These are phyloP conservation scores for Scheffersomyces stambukii DNA, from an alignment of 1,139 yeast species.

Conservation along the genomic window DNA sequence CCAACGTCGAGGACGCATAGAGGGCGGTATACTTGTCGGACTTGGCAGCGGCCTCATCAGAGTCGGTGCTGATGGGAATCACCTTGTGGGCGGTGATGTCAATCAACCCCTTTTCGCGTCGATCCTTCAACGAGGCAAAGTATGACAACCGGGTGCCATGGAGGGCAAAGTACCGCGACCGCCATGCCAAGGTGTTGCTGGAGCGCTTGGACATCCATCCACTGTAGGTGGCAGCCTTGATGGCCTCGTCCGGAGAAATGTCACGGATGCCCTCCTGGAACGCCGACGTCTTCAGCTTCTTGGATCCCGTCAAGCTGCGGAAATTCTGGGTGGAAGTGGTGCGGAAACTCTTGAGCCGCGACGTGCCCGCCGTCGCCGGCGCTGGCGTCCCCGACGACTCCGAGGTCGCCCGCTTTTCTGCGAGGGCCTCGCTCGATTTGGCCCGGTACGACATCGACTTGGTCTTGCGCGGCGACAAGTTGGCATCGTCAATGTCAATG, in stretches of 20 bases:
- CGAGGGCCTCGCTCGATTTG: slow-evolving; percentile 11
- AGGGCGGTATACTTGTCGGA: slow-evolving; percentile 78
- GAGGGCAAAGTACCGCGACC: slow-evolving; percentile 79
- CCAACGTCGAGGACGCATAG: slow-evolving; percentile 90
- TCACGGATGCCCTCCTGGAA: slow-evolving; percentile 87
- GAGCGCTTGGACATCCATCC: slow-evolving; percentile 95
- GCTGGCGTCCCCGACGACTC: slow-evolving; percentile 15
- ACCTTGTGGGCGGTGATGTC: slow-evolving; percentile 96
- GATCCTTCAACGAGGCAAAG: slow-evolving; percentile 75
- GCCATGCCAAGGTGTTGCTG: slow-evolving; percentile 89
- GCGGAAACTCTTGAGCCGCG: slow-evolving; percentile 38
- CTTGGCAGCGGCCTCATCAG: slow-evolving; percentile 57
- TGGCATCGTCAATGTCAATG: slow-evolving; percentile 30
- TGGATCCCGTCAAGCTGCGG: slow-evolving; percentile 37
- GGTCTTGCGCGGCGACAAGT: slow-evolving; percentile 37
- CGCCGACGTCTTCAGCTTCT: slow-evolving; percentile 77
- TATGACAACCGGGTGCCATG: slow-evolving; percentile 93
- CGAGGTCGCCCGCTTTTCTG: slow-evolving; percentile 31
- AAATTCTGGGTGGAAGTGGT: slow-evolving; percentile 45
- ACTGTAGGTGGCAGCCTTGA: slow-evolving; percentile 67
- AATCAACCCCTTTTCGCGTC: slow-evolving; percentile 83
- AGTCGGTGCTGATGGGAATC: slow-evolving; percentile 47
- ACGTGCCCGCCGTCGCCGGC: slow-evolving; percentile 10
- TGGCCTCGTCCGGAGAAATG: slow-evolving; percentile 74
- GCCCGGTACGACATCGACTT: slow-evolving; percentile 19